Evolutionary conservation across 1,284 basidiomycete species (phyloP), one percentile per base, ranked within the genome.

Genomic region (Sanghuangporus baumii): DNA sequence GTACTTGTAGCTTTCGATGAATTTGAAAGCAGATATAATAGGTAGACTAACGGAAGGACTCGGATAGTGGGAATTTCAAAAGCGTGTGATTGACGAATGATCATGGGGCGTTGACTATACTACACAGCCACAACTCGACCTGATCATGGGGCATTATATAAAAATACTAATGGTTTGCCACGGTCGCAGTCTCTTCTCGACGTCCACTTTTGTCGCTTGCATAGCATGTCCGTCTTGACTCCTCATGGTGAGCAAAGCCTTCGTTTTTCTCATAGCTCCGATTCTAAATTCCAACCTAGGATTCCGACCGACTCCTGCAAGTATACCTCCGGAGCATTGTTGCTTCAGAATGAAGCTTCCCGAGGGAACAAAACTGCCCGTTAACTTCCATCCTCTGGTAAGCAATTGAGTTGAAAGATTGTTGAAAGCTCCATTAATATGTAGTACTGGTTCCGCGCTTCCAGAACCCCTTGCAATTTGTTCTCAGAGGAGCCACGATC

Each of bases 401-500:
- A 66, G 77, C 67, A 12, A 7, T 16, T n/a, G 16, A 3, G 20
- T 14, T 6, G 9, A 18, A 46, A 8, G n/a, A n/a, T n/a, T n/a
- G 2, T 18, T 7, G 43, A 6, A n/a, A n/a, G 6, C 40, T 12
- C 40, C 12, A 12, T 11, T 41, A 6, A 7, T 14, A n/a, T 46
- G 43, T 46, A 16, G 16, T 7, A 46, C 16, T 46, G 43, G 16
- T 46, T 46, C 7, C 43, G 1, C 9, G 16, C 43, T 46, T 46
- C 5, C 67, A 89, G 89, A 92, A 90, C 69, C 91, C 91, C 14
- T 69, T 91, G 26, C 73, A 75, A 18, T 94, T 93, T 69, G 74
- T 94, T 3, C 79, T 93, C 1, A 83, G 85, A 50, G 88, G 88
- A 16, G 90, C 93, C 7, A 81, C 84, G 50, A 83, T 93, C 65